Conservation (phyloP, 75 land plant species). For the Adiantum capillusveneris region DNA sequence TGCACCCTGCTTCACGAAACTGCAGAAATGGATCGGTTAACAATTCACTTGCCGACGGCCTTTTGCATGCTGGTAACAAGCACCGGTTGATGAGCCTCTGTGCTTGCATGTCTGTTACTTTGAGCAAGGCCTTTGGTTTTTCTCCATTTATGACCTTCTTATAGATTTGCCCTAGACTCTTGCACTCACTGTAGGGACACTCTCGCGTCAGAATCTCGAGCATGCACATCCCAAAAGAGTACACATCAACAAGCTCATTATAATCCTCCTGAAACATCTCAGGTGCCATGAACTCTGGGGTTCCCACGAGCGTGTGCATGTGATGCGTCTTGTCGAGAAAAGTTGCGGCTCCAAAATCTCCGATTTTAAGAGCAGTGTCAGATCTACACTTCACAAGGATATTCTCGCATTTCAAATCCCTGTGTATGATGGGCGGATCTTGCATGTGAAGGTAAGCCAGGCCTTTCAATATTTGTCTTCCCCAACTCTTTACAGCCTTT, state of each 20-base stretch:
- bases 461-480: slow-evolving; percentile 50
- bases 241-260: slow-evolving; percentile 70
- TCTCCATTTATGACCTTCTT: slow-evolving; percentile 57
- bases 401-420: slow-evolving; percentile 78
- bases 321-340: slow-evolving; percentile 37
- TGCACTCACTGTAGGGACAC: slow-evolving; percentile 72
- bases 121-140: slow-evolving; percentile 35
- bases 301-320: slow-evolving; percentile 58
- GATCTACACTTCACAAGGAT: slow-evolving; percentile 72
- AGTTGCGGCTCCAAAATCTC: slow-evolving; percentile 65
- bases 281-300: slow-evolving; percentile 87
- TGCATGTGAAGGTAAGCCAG: slow-evolving; percentile 60
- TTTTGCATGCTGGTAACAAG: slow-evolving; percentile 11
- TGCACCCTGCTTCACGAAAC: neutral
- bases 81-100: slow-evolving; percentile 36
- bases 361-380: slow-evolving; percentile 33
- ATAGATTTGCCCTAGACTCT: slow-evolving; percentile 48
- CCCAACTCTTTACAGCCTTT: slow-evolving; percentile 74
- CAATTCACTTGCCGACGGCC: slow-evolving; percentile 43
- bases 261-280: slow-evolving; percentile 74
- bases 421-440: slow-evolving; percentile 73
- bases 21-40: slow-evolving; percentile 32
- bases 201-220: slow-evolving; percentile 70
- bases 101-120: slow-evolving; percentile 35
- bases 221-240: slow-evolving; percentile 79